Base-by-base conservation (phyloP, 78 protist genomes). In the Dictyostelium capitatum region DNA sequence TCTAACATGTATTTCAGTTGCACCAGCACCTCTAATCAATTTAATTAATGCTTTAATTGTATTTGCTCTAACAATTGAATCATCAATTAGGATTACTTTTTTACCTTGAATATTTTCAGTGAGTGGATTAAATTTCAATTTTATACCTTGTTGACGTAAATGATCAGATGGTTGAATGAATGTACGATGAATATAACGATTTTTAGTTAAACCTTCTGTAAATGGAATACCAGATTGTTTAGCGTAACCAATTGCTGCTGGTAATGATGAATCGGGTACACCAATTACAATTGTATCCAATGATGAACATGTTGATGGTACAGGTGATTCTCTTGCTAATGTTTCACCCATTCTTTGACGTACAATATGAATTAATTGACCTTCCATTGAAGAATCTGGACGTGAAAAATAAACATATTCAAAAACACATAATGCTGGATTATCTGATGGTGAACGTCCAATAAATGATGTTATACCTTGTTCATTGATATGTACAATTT, bases 241-340 rank as follows among this genome's bases (percentile, higher is more conserved):
- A 46, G 96, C 91, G 37, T 92, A 92, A 32, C 96, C 96, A 30
- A 92, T 92, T n/a, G 96, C 96, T 1, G 96, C 96, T 1, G 84
- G 96, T 14, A 92, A 50, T 20, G 96, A 92, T 4, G 92, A 83
- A 37, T 92, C 96, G 6, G 96, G 96, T 1, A 92, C 96, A 79
- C 96, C 96, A 43, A 92, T 92, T 1, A 92, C 96, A 56, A 92
- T 81, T 7, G 78, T 80, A 5, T 83, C 91, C 0, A 25, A 25
- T 7, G 47, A 6, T 8, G 28, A 9, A 6, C 19, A 20, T 6
- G 82, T 3, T 5, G 8, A 25, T 6, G 82, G 89, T 41, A 73
- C 57, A 46, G 96, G 96, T 48, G 84, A 23, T 25, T 92, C 96
- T 19, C 82, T 50, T 20, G 96, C 96, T 32, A 92, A 67, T 51